These are phyloP conservation scores for Globisporangium yorkense DNA, from an alignment of 352 stramenopile species.

Conservation along the genomic window DNA sequence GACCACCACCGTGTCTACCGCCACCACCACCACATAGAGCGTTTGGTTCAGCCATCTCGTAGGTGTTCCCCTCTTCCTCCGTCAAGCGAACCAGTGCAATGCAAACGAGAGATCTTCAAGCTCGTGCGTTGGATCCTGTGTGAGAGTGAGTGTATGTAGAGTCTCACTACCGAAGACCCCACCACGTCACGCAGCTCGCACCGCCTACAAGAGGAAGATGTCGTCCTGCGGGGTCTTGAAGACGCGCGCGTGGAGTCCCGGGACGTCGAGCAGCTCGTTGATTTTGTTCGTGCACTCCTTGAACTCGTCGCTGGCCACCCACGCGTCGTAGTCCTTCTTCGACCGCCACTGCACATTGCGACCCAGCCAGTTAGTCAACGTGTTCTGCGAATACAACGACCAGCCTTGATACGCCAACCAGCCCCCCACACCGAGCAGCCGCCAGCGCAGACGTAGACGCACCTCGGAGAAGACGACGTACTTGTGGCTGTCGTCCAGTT, in stretches of 20 bases:
- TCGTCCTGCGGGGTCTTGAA: conserved; percentile 77
- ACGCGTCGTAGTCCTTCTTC: conserved; percentile 75
- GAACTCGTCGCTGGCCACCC: conserved; percentile 73
- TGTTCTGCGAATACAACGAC: neutral
- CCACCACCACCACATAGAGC: neutral
- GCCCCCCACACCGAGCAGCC: too few species aligned
- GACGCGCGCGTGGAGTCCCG: conserved; percentile 73
- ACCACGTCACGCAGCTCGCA: too few species aligned
- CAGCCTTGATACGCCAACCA: too few species aligned
- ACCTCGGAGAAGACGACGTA: conserved; percentile 89
- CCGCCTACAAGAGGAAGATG: conserved; percentile 69
- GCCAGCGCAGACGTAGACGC: neutral
- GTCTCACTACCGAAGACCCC: too few species aligned
- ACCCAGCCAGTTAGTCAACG: neutral
- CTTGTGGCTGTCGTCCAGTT: conserved; percentile 78
- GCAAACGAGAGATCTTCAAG: neutral
- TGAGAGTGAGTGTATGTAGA: neutral
- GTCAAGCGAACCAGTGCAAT: neutral
- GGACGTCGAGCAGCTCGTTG: conserved; percentile 81
- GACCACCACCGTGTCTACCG: too few species aligned
- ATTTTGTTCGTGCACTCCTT: conserved; percentile 74
- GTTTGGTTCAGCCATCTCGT: neutral
- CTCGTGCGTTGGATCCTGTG: neutral
- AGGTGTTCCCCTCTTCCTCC: neutral
- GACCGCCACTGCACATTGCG: conserved; percentile 57